These are phyloP conservation scores for Besnoitia besnoiti DNA, from an alignment of 169 alveolate species.

Conservation along the genomic window DNA sequence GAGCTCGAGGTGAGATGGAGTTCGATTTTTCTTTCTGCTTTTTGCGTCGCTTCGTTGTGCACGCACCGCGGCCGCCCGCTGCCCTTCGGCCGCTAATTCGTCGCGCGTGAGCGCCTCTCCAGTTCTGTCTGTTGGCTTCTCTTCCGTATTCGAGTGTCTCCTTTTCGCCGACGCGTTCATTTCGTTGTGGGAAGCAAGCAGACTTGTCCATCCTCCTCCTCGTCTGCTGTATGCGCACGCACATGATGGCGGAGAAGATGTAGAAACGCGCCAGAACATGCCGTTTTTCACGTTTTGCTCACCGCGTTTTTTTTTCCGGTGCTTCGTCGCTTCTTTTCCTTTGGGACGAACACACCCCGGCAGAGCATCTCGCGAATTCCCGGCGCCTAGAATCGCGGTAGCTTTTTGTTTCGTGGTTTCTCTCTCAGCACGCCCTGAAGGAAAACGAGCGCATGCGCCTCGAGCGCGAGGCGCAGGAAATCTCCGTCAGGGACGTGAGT, in stretches of 20 bases:
- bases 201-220: no score
- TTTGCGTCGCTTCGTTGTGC: background rate
- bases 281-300: no score
- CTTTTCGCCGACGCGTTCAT: background rate
- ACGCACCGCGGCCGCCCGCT: no score
- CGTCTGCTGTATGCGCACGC: no score
- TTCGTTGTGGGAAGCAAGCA: no score
- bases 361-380: background rate
- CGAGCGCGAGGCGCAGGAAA: background rate
- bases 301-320: no score
- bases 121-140: background rate
- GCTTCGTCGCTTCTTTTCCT: background rate
- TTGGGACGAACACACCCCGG: background rate
- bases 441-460: constrained; percentile 1
- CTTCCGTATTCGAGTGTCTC: background rate
- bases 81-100: no score
- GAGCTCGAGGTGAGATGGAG: background rate
- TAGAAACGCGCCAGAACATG: no score
- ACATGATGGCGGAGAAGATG: no score
- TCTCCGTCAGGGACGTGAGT: background rate
- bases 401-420: background rate
- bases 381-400: background rate
- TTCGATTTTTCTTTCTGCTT: background rate
- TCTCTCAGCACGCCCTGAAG: background rate
- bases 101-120: background rate